Conservation (phyloP, 2,329 filamentous ascomycete genomes). For the Arthrobotrys pseudoclavata region DNA sequence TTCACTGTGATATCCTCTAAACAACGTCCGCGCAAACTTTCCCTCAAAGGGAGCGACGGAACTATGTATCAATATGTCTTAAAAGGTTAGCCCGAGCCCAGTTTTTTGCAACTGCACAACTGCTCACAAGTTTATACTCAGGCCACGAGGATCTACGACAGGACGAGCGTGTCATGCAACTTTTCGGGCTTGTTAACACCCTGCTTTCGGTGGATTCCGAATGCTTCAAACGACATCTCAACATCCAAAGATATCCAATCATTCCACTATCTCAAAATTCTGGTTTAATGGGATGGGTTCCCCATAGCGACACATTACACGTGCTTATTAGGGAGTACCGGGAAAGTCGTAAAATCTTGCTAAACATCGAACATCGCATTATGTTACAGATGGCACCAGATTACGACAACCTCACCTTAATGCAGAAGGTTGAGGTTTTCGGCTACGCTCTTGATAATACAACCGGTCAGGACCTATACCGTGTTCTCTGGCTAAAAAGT, state of each 20-base stretch:
- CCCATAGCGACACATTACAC: slow-evolving; percentile 96
- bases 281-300: slow-evolving; percentile 94
- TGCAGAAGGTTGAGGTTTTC: slow-evolving; percentile 99
- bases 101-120: neutral
- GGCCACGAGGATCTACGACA: slow-evolving; percentile 97
- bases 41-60: slow-evolving; percentile 89
- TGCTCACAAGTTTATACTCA: slow-evolving; percentile 5
- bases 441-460: slow-evolving; percentile 99
- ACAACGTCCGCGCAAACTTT: slow-evolving; percentile 91
- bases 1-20: slow-evolving; percentile 96
- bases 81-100: slow-evolving; percentile 75
- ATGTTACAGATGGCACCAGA: slow-evolving; percentile 99
- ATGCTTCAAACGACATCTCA: slow-evolving; percentile 95
- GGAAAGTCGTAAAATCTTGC: slow-evolving; percentile 94
- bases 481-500: slow-evolving; percentile 98
- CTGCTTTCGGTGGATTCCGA: slow-evolving; percentile 93
- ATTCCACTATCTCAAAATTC: slow-evolving; percentile 97
- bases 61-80: slow-evolving; percentile 87
- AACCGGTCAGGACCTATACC: slow-evolving; percentile 97
- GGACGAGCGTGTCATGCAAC: slow-evolving; percentile 98
- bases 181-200: slow-evolving; percentile 98
- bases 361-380: slow-evolving; percentile 99
- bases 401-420: slow-evolving; percentile 97
- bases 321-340: slow-evolving; percentile 97
- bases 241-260: slow-evolving; percentile 95